Evolutionary conservation across 2,329 filamentous ascomycete species (phyloP).

Genomic region (Fusarium multiceps): DNA sequence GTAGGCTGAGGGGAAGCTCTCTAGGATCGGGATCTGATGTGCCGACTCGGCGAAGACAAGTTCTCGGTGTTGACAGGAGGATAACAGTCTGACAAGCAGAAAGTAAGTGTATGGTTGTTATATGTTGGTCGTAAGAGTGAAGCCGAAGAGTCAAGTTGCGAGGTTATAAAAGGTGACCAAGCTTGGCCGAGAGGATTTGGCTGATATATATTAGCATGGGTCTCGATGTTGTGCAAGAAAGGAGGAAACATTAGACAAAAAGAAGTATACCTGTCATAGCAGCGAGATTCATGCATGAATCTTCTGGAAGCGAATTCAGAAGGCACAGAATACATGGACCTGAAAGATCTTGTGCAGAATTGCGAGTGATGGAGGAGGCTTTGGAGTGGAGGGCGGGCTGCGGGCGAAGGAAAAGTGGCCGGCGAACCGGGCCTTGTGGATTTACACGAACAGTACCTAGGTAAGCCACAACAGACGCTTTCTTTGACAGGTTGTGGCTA

Average conservation of each 20-base stretch:
- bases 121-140: not conserved
- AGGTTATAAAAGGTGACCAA: constrained; percentile 26
- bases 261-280: not conserved
- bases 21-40: constrained; percentile 5
- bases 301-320: not conserved
- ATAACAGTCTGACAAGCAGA: not conserved
- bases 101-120: not conserved
- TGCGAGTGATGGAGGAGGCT: constrained; percentile 40
- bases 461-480: constrained; percentile 17
- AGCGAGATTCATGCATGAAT: not conserved
- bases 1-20: constrained; percentile 37
- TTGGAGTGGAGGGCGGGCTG: constrained; percentile 26
- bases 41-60: constrained; percentile 4
- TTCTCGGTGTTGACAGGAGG: not conserved
- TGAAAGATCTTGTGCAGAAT: constrained; percentile 19
- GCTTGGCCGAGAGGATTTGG: constrained; percentile 30
- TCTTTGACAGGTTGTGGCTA: constrained; percentile 13
- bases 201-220: constrained; percentile 33
- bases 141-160: constrained; percentile 8
- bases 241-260: not conserved
- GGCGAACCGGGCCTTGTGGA: constrained; percentile 41
- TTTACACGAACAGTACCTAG: constrained; percentile 20
- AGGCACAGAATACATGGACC: not conserved
- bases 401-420: constrained; percentile 40
- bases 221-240: not conserved